Base-by-base conservation (phyloP, 345 rosid species). In the Eucalyptus sp. region DNA sequence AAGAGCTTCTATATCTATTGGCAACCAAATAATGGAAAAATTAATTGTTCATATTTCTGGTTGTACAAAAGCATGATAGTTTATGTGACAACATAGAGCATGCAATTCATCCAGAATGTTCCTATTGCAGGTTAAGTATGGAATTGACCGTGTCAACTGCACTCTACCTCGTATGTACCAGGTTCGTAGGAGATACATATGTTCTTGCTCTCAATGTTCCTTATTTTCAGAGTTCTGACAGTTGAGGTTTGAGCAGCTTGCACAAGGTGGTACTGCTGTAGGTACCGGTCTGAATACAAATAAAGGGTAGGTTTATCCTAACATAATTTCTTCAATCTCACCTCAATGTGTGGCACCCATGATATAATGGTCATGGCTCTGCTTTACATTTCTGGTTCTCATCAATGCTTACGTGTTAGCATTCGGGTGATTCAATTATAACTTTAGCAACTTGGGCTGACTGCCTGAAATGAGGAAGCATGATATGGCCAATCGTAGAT, bases 181-280 rank as follows among this genome's bases (percentile, higher is more conserved):
- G 99, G 99, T 97, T 90, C 15, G 88, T 80, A 66, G 90, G 89
- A 80, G 66, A 83, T 48, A 80, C 71, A 81, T 87, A 89, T 60
- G 49, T 92, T 8, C 54, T 48, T 86, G 58, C 66, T 84, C 68
- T 87, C 87, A 50, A 31, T 87, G 29, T 81, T 60, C 24, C 33
- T 24, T 87, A 48, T 71, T 37, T 79, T 86, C 58, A 68, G 80
- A 81, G 52, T 90, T 90, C 92, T 96, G 91, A 96, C 90, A 86
- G 80, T 87, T 80, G 79, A 87, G 90, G 86, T 92, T 91, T 93
- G 90, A 56, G 90, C 95, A 98, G 99, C 97, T 97, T 91, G 99
- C 99, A 88, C 99, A 98, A 91, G 99, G 99, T 91, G 99, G 99
- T 90, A 98, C 99, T 91, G 99, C 99, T 83, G 99, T 98, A 50